Conservation (phyloP, 257 asterid genomes). For the Cruciata laevipes region DNA sequence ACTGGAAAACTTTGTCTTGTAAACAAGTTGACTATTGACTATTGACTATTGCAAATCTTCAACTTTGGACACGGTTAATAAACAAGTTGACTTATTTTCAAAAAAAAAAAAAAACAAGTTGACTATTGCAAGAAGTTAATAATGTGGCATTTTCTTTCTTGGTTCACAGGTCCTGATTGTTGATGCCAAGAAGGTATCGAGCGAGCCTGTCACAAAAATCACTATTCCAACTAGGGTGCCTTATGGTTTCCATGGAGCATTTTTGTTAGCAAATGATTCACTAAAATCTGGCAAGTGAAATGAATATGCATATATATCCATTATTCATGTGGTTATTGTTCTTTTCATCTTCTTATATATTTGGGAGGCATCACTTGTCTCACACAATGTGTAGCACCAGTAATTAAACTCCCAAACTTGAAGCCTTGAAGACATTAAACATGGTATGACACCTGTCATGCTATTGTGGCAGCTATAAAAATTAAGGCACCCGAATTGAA, state of each 20-base stretch:
- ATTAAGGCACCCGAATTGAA: too few relatives aligned
- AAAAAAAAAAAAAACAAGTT: too few relatives aligned
- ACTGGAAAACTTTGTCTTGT: too few relatives aligned
- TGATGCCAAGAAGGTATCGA: constrained; percentile 40
- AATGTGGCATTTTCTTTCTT: neutral
- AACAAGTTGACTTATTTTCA: neutral
- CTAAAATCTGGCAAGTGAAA: neutral
- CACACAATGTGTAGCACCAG: too few relatives aligned
- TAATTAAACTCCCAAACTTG: too few relatives aligned
- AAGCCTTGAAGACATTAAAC: too few relatives aligned
- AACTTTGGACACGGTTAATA: too few relatives aligned
- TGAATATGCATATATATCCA: neutral
- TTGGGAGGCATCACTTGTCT: neutral
- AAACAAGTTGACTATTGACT: too few relatives aligned
- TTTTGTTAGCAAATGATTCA: constrained; percentile 17
- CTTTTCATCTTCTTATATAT: too few relatives aligned
- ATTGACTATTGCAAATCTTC: too few relatives aligned
- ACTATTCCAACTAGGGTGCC: constrained; percentile 55
- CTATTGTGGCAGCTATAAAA: too few relatives aligned
- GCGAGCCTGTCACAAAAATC: constrained; percentile 36
- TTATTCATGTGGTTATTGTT: neutral
- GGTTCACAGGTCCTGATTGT: constrained; percentile 38
- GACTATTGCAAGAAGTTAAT: neutral
- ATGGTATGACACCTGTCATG: too few relatives aligned
- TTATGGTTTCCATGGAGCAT: constrained; percentile 66